A percentile compares a stretch with the other conserved stretches of the same genome.
phyloP scores from a whole-genome alignment of 1,284 basidiomycete genomes.

The Entoloma clypeatum region DNA sequence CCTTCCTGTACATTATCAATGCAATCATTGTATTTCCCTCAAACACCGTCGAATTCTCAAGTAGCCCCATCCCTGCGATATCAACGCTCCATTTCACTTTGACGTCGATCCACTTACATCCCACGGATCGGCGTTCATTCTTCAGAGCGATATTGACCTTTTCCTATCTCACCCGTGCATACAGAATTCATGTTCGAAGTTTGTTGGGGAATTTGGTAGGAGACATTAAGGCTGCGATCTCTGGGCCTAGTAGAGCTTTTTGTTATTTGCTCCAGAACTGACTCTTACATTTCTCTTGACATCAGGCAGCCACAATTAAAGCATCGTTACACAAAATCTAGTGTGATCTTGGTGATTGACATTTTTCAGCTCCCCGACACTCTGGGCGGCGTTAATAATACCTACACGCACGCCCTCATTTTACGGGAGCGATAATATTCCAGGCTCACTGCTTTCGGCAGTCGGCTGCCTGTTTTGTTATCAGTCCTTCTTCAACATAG shows the following conservation, averaged over 20 bases:
- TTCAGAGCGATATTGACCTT: constrained; percentile 65
- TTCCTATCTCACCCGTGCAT: constrained; percentile 14
- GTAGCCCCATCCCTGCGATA: constrained; percentile 1
- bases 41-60: constrained; percentile 14
- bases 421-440: constrained; percentile 72
- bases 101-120: constrained; percentile 56
- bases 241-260: neutral
- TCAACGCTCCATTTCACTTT: constrained; percentile 71
- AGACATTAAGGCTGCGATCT: constrained; percentile 33
- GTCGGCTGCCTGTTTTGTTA: constrained; percentile 23
- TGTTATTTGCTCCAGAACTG: constrained; percentile 5
- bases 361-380: constrained; percentile 68
- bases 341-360: neutral
- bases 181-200: constrained; percentile 11
- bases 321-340: neutral
- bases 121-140: constrained; percentile 77
- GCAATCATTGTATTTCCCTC: constrained; percentile 21
- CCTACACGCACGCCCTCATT: constrained; percentile 81
- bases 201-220: constrained; percentile 32
- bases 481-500: constrained; percentile 22
- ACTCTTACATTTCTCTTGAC: no score
- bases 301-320: no score
- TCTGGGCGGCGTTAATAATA: constrained; percentile 71
- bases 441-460: constrained; percentile 17
- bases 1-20: constrained; percentile 15